Conservation (phyloP, 2,329 filamentous ascomycete genomes). For the Fusarium brevicatenulatum region DNA sequence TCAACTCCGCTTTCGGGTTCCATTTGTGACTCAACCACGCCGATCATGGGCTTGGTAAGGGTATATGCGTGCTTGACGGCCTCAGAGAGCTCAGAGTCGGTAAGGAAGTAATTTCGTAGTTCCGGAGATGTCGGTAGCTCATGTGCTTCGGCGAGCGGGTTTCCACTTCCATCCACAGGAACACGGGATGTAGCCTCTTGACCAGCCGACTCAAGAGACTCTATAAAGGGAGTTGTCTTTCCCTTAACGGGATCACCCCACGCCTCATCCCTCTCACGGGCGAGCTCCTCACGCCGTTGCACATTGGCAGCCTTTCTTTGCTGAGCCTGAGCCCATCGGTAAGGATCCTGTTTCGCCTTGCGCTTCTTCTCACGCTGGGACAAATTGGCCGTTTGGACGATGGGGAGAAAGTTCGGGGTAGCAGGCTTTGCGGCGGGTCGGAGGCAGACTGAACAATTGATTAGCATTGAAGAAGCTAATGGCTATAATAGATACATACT, state of each 20-base stretch:
- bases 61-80: constrained; percentile 74
- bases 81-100: constrained; percentile 70
- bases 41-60: constrained; percentile 69
- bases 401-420: constrained; percentile 63
- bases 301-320: constrained; percentile 87
- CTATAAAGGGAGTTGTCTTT: constrained; percentile 80
- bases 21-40: constrained; percentile 49
- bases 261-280: constrained; percentile 69
- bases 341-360: constrained; percentile 79
- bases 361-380: constrained; percentile 72
- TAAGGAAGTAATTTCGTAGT: constrained; percentile 81
- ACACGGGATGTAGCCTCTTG: constrained; percentile 54
- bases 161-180: constrained; percentile 54
- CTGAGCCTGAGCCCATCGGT: constrained; percentile 80
- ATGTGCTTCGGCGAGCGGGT: constrained; percentile 52
- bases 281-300: constrained; percentile 76
- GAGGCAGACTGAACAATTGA: constrained; percentile 64
- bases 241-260: constrained; percentile 85
- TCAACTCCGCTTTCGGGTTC: constrained; percentile 55
- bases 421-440: constrained; percentile 61
- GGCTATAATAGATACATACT: constrained; percentile 57
- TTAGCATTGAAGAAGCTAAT: constrained; percentile 30
- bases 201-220: constrained; percentile 78
- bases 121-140: constrained; percentile 59
- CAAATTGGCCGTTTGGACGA: constrained; percentile 72